These are phyloP conservation scores for Fusarium anguioides DNA, from an alignment of 2,329 filamentous ascomycete species.

Conservation along the genomic window DNA sequence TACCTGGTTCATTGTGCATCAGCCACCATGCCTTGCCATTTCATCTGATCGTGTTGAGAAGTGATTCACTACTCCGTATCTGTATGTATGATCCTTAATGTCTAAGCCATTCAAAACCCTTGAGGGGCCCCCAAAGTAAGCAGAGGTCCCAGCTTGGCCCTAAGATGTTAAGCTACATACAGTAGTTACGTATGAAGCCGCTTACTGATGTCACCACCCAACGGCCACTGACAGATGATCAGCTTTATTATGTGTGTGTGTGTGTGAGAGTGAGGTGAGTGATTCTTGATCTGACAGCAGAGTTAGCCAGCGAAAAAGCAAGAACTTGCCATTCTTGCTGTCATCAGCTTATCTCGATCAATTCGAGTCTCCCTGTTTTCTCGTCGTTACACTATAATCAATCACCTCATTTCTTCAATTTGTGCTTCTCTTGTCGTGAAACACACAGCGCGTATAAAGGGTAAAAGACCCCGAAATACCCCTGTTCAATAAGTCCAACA, in stretches of 20 bases:
- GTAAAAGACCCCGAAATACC: conserved; percentile 29
- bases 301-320: background rate
- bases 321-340: background rate
- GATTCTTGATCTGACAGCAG: conserved; percentile 34
- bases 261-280: too few relatives aligned
- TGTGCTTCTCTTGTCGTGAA: conserved; percentile 18
- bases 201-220: conserved; percentile 37
- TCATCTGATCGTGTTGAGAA: conserved; percentile 11
- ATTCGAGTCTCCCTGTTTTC: background rate
- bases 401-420: background rate
- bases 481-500: conserved; percentile 26
- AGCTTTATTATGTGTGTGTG: background rate
- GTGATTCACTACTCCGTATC: conserved; percentile 3
- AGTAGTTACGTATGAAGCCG: conserved; percentile 21
- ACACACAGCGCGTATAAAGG: conserved; percentile 24
- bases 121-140: conserved; percentile 19
- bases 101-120: conserved; percentile 9
- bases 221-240: conserved; percentile 21
- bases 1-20: conserved; percentile 4
- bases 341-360: conserved; percentile 7
- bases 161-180: too few relatives aligned
- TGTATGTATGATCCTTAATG: background rate
- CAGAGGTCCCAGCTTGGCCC: conserved; percentile 12
- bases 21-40: conserved; percentile 20
- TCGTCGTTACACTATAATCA: conserved; percentile 1